Base-by-base conservation (phyloP, 2,329 filamentous ascomycete species). In the Phaeosphaeria sp. region DNA sequence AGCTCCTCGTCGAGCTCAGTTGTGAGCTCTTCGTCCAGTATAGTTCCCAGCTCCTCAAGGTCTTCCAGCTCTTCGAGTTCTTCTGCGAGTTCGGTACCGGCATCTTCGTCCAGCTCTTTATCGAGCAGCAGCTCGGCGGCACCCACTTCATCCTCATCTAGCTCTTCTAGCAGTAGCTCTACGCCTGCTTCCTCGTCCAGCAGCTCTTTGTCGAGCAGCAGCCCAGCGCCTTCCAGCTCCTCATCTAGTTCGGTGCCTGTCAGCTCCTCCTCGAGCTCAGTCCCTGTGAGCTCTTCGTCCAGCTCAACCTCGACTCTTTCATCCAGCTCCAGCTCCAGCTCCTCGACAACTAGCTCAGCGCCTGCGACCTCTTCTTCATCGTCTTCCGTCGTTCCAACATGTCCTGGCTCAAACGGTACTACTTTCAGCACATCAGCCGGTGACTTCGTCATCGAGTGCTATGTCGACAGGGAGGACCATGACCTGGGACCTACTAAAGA, bases 361-460 rank as follows among this genome's bases (percentile, higher is more conserved):
- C 43, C 53, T 11, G 13, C 25, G 17, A 56, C 42, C 17, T 44
- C 57, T 24, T 33, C 48, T n/a, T 25, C 43, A 5, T 6, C 49
- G 2, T 52, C 46, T 15, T 8, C 40, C 9, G 20, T 53, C 36
- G 18, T 50, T 1, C 43, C 57, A 18, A 25, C 49, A 6, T 65
- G 62, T 49, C 62, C 62, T 40, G 49, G 30, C 3, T 49, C 39
- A 17, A 15, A 62, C 36, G 63, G 63, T 15, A 25, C 36, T 4
- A 58, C 36, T 15, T 46, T 56, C 42, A 56, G 30, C 20, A 64
- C 55, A 15, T 30, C 53, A 9, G 27, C 42, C 5, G 59, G 63
- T 18, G n/a, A 51, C 22, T 64, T 59, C n/a, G 17, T 57, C 13
- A 47, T 65, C 21, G 60, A 63, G 47, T 67, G 62, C 46, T 63